Evolutionary conservation across 1,139 yeast species (phyloP).

Genomic region (Pichia sp.): DNA sequence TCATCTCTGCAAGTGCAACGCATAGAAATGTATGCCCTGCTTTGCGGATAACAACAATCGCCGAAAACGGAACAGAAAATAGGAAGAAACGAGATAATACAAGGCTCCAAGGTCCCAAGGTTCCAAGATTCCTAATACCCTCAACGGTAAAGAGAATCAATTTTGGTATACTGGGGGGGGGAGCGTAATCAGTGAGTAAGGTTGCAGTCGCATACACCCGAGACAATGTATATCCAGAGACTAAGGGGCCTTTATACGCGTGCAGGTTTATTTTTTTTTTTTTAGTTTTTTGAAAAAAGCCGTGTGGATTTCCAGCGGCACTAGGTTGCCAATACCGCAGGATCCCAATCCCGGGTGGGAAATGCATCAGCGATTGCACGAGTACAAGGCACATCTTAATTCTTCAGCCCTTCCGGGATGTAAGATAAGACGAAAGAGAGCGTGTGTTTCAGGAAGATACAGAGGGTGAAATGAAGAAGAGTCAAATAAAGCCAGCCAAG

Average conservation of each 20-base stretch:
- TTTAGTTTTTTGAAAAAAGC: not conserved
- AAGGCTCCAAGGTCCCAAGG: no score
- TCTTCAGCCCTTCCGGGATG: no score
- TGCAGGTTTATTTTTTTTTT: not conserved
- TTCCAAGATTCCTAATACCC: no score
- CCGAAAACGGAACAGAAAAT: not conserved
- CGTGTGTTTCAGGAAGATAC: not conserved
- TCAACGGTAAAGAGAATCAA: not conserved
- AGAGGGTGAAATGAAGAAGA: no score
- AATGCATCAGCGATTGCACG: no score
- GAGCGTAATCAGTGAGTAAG: not conserved
- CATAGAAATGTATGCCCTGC: no score
- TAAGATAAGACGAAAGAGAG: no score
- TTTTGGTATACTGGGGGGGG: not conserved
- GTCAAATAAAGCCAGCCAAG: not conserved
- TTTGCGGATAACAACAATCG: not conserved
- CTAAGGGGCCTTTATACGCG: not conserved
- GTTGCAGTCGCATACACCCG: not conserved
- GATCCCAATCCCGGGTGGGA: no score
- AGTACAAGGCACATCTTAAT: no score
- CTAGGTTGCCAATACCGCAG: not conserved
- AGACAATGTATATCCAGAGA: not conserved
- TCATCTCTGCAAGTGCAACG: not conserved
- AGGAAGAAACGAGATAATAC: not conserved
- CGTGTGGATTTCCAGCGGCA: constrained; percentile 1